A percentile compares a stretch with the other conserved stretches of the same genome.
Evolutionary conservation across 345 rosid genomes (phyloP).

Genomic region (Gossypium rotundifolium): DNA sequence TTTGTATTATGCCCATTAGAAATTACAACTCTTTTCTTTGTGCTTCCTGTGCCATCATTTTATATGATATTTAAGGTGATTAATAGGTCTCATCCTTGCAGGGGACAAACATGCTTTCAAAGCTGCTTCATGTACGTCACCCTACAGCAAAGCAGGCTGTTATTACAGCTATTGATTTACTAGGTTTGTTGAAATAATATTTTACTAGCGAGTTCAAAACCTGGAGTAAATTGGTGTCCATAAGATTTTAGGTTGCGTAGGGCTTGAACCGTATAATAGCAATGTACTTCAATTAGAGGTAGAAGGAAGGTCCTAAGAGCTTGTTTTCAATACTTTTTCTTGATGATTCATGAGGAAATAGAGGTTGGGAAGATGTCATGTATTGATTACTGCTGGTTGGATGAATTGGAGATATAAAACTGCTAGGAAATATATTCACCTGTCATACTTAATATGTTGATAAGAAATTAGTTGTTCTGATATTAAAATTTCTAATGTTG

Average conservation of each 20-base stretch:
- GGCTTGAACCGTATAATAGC: not conserved
- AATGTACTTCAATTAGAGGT: not conserved
- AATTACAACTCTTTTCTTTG: constrained; percentile 10
- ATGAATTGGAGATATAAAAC: constrained; percentile 1
- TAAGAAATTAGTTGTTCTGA: constrained; percentile 6
- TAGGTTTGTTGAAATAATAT: constrained; percentile 45
- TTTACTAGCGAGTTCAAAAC: not conserved
- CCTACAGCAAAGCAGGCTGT: constrained; percentile 97
- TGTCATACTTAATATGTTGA: not conserved
- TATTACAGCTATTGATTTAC: constrained; percentile 89
- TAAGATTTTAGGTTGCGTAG: not conserved
- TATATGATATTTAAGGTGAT: constrained; percentile 11
- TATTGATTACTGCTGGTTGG: not conserved
- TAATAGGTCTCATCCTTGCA: constrained; percentile 32
- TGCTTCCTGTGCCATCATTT: constrained; percentile 6
- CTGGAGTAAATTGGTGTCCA: not conserved
- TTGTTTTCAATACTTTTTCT: not conserved
- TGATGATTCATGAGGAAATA: not conserved
- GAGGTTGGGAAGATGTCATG: not conserved
- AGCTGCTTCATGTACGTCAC: constrained; percentile 90
- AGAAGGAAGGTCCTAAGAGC: constrained; percentile 2
- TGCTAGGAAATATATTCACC: not conserved
- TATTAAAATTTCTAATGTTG: constrained; percentile 9
- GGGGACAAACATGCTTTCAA: constrained; percentile 98
- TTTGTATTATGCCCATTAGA: constrained; percentile 4